Evolutionary conservation across 176 grass and related monocot genomes (phyloP).

Genomic region (Luzula sylvatica): DNA sequence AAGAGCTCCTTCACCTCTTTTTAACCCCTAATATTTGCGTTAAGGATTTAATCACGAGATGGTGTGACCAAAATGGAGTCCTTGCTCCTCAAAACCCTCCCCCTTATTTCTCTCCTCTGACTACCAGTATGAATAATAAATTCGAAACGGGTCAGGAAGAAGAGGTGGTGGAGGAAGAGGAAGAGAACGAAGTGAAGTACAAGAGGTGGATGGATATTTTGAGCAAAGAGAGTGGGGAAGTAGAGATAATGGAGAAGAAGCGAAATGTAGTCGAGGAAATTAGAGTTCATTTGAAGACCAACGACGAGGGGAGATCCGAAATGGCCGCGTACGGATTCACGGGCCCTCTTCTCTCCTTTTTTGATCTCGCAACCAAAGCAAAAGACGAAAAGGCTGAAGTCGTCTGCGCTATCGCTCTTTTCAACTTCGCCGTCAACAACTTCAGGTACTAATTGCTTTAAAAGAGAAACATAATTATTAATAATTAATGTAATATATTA

Average conservation of each 20-base stretch:
- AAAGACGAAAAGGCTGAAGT: slow-evolving; percentile 45
- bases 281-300: slow-evolving; percentile 53
- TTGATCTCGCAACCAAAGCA: slow-evolving; percentile 33
- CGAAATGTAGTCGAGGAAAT: slow-evolving; percentile 49
- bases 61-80: slow-evolving; percentile 75
- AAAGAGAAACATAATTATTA: too few species aligned
- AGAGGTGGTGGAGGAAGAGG: slow-evolving; percentile 6
- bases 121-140: slow-evolving; percentile 20
- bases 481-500: too few species aligned
- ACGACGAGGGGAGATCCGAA: slow-evolving; percentile 42
- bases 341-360: slow-evolving; percentile 40
- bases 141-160: slow-evolving; percentile 14
- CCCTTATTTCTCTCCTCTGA: slow-evolving; percentile 51
- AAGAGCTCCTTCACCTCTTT: slow-evolving; percentile 42
- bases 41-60: slow-evolving; percentile 66
- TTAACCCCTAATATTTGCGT: slow-evolving; percentile 79
- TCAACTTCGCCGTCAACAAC: slow-evolving; percentile 88
- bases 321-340: slow-evolving; percentile 52
- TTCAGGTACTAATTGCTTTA: slow-evolving; percentile 40
- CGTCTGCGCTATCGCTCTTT: slow-evolving; percentile 61
- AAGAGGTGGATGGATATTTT: slow-evolving; percentile 43
- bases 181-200: slow-evolving; percentile 27
- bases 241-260: slow-evolving; percentile 24
- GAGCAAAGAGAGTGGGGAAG: slow-evolving; percentile 9
- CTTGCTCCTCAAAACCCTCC: slow-evolving; percentile 42